Conservation (phyloP, 495 filamentous ascomycete species). For the Tuber calosporum region DNA sequence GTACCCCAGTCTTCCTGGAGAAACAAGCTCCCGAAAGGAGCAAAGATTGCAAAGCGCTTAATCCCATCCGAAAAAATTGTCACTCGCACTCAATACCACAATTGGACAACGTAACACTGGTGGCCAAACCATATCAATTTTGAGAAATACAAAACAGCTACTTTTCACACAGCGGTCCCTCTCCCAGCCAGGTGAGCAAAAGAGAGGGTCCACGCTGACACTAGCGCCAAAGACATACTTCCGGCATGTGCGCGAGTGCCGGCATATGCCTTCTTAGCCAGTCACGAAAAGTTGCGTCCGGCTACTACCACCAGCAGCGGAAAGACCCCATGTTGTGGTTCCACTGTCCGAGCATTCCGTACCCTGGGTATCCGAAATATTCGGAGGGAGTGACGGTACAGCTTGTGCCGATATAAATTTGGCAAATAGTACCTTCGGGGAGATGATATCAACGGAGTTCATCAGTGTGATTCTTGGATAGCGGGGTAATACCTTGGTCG, state of each 20-base stretch:
- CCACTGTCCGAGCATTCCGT: background rate
- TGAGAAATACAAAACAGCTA: background rate
- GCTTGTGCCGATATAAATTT: background rate
- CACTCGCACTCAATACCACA: background rate
- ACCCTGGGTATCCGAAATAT: background rate
- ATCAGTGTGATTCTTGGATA: background rate
- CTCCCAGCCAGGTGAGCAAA: background rate
- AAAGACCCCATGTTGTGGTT: background rate
- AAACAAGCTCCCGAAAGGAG: no score
- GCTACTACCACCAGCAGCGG: background rate
- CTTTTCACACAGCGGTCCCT: background rate
- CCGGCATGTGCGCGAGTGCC: background rate
- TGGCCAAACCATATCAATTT: conserved; percentile 3
- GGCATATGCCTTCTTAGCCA: background rate
- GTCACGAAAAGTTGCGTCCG: background rate
- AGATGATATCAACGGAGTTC: background rate
- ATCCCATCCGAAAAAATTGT: background rate
- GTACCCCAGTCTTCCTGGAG: no score
- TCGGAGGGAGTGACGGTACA: accelerated
- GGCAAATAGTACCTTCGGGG: background rate
- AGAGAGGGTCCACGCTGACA: background rate
- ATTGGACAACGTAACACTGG: background rate
- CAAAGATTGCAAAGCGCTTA: background rate
- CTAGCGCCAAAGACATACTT: background rate
- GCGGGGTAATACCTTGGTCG: background rate